Base-by-base conservation (phyloP, 352 stramenopile species). In the Pythium utonaiense region DNA sequence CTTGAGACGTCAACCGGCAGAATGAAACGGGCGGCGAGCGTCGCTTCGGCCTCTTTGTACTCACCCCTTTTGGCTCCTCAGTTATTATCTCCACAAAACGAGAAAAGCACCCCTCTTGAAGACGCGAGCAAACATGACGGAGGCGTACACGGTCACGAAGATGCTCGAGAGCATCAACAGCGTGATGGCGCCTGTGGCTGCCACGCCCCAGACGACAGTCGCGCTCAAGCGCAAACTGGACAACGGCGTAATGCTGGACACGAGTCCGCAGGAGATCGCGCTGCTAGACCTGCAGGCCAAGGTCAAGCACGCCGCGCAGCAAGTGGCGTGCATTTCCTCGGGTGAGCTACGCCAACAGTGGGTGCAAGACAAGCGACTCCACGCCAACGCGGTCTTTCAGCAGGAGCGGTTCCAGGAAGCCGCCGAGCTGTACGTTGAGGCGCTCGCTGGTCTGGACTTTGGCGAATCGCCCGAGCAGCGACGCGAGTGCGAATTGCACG, bases 101-200 rank as follows among this genome's bases (percentile, higher is more conserved):
- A 33, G 9, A 5, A 33, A 33, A 33, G 5, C n/a, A n/a, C n/a
- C n/a, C n/a, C n/a, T n/a, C n/a, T n/a, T n/a, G n/a, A n/a, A 33
- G 28, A 33, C 28, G 5, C 9, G 9, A 33, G 28, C 28, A 33
- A 5, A 45, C 28, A 59, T 53, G 25, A 82, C 83, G 69, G 73
- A 86, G 51, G 80, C 80, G 38, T 94, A 87, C 72, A 95, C 85
- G 22, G 80, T 95, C 48, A 89, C 83, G 24, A 91, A 89, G 69
- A 95, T 95, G 83, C 69, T 95, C 24, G 60, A 76, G 36, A 88
- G 65, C 68, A 90, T 92, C 65, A 94, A 92, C 48, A 74, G 85
- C 48, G 68, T 87, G 41, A 92, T 93, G 84, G 73, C 74, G 4
- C 82, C 82, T 2, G 74, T 89, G 22, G 78, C 71, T 19, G 70